Evolutionary conservation across 73 alveolate genomes (phyloP).

Genomic region (Symbiodinium natans): DNA sequence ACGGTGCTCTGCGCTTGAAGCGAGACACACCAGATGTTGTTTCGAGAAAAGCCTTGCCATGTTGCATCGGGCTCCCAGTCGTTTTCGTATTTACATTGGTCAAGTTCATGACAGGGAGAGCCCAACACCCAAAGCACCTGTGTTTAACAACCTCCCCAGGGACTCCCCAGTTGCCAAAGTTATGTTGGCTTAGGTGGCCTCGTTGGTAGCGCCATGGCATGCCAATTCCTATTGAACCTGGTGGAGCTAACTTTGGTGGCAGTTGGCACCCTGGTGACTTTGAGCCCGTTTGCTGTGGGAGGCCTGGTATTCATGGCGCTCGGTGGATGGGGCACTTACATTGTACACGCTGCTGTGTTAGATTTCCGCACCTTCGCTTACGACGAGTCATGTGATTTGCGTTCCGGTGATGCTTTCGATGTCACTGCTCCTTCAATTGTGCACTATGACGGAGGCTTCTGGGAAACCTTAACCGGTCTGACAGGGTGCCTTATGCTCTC

Average conservation of each 20-base stretch:
- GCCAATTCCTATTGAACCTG: background rate
- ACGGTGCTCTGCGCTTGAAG: too few relatives aligned
- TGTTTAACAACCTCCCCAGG: too few relatives aligned
- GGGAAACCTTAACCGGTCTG: background rate
- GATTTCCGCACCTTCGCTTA: background rate
- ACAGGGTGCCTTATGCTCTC: background rate
- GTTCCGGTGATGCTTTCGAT: background rate
- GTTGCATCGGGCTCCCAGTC: too few relatives aligned
- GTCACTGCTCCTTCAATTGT: background rate
- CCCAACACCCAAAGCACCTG: too few relatives aligned
- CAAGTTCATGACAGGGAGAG: too few relatives aligned
- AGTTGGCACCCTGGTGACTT: background rate
- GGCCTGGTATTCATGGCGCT: background rate
- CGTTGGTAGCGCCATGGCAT: background rate
- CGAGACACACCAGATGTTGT: too few relatives aligned
- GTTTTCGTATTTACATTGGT: too few relatives aligned
- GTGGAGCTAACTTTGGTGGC: background rate
- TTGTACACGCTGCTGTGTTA: background rate
- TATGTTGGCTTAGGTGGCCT: too few relatives aligned
- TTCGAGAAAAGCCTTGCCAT: too few relatives aligned
- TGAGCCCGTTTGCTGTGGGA: slow-evolving; percentile 1
- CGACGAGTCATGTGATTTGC: background rate
- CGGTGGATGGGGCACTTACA: background rate
- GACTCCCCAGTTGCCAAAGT: too few relatives aligned
- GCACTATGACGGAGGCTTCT: background rate